phyloP scores from a whole-genome alignment of 1,284 basidiomycete genomes.

The Tilletia setariae region DNA sequence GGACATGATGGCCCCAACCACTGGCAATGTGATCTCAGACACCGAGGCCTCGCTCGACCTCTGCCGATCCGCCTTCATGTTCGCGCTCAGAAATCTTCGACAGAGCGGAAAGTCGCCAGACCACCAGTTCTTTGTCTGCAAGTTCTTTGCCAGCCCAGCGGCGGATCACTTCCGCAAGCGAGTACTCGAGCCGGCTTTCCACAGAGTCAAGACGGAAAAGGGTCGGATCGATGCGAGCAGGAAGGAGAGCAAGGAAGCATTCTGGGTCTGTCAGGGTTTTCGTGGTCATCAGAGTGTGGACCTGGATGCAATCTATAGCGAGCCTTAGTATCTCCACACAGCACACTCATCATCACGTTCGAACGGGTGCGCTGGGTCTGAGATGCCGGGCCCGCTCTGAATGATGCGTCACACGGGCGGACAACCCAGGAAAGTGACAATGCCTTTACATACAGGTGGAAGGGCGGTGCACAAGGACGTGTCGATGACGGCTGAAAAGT shows the following conservation, averaged over 20 bases:
- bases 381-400: too few relatives aligned
- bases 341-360: too few relatives aligned
- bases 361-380: too few relatives aligned
- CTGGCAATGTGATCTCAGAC: slow-evolving; percentile 31
- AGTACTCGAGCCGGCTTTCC: slow-evolving; percentile 35
- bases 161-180: slow-evolving; percentile 37
- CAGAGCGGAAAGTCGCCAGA: slow-evolving; percentile 1
- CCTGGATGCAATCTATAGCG: not conserved
- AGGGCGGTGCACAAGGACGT: too few relatives aligned
- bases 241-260: slow-evolving; percentile 42
- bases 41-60: slow-evolving; percentile 34
- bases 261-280: slow-evolving; percentile 43
- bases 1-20: slow-evolving; percentile 49
- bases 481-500: too few relatives aligned
- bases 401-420: too few relatives aligned
- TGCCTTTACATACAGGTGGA: too few relatives aligned
- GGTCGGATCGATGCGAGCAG: slow-evolving; percentile 37
- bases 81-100: not conserved
- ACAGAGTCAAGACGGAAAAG: slow-evolving; percentile 39
- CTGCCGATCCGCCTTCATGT: slow-evolving; percentile 19
- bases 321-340: too few relatives aligned
- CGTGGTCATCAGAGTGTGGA: slow-evolving; percentile 17
- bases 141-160: slow-evolving; percentile 43
- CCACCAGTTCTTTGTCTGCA: slow-evolving; percentile 25
- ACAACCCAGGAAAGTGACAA: too few relatives aligned